Evolutionary conservation across 2,329 filamentous ascomycete species (phyloP).

Genomic region (Exophiala aquamarina): DNA sequence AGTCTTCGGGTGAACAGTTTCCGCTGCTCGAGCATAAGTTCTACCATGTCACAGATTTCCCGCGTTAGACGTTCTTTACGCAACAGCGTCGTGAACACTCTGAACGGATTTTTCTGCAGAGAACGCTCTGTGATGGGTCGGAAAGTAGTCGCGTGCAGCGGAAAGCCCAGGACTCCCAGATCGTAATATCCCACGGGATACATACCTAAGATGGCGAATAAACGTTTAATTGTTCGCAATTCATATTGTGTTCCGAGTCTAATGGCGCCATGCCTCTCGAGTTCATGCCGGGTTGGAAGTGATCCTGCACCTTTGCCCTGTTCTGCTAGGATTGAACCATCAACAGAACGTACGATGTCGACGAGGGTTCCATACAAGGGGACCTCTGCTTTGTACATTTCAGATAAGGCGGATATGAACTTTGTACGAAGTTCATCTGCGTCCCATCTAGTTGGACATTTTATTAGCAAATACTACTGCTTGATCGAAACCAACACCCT

Average conservation of each 20-base stretch:
- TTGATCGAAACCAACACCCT: too few relatives aligned
- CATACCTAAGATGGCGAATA: slow-evolving; percentile 52
- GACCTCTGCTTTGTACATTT: slow-evolving; percentile 38
- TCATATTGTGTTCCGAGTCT: slow-evolving; percentile 49
- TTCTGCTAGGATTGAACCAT: slow-evolving; percentile 14
- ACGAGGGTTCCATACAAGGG: slow-evolving; percentile 36
- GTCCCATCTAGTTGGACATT: too few relatives aligned
- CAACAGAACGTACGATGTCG: slow-evolving; percentile 32
- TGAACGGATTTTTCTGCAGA: slow-evolving; percentile 44
- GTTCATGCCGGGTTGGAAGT: slow-evolving; percentile 25
- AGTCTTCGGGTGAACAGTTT: slow-evolving; percentile 45
- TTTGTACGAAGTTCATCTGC: too few relatives aligned
- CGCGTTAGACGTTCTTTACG: slow-evolving; percentile 43
- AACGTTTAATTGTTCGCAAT: slow-evolving; percentile 41
- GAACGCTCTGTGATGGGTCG: slow-evolving; percentile 40
- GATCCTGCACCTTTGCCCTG: slow-evolving; percentile 1
- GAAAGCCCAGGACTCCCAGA: slow-evolving; percentile 47
- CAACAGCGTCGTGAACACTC: slow-evolving; percentile 42
- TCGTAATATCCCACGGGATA: slow-evolving; percentile 55
- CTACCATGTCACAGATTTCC: slow-evolving; percentile 34
- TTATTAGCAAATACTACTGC: too few relatives aligned
- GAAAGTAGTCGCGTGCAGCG: slow-evolving; percentile 55
- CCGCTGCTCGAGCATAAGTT: slow-evolving; percentile 36
- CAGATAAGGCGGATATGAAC: slow-evolving; percentile 32
- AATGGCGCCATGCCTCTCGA: slow-evolving; percentile 51